Percentiles rank a stretch among this genome's conserved stretches.
Evolutionary conservation across 176 grass and related monocot species (phyloP).

Genomic region (Hsuehochloa calcarea): DNA sequence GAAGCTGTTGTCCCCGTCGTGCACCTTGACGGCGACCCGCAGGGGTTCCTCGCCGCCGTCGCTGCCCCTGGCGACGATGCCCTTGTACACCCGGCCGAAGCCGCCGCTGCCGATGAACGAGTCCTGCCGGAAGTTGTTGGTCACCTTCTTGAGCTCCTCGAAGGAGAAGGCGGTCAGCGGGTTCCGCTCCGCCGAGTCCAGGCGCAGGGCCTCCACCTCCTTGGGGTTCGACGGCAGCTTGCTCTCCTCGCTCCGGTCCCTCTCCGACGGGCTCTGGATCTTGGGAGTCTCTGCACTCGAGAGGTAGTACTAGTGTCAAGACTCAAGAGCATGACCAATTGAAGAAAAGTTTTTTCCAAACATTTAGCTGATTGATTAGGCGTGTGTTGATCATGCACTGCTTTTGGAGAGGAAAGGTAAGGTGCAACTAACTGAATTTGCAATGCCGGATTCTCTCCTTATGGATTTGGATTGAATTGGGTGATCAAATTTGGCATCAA

Average conservation of each 20-base stretch:
- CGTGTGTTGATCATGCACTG: not conserved
- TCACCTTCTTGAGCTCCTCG: slow-evolving; percentile 53
- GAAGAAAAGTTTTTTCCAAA: not conserved
- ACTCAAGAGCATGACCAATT: not conserved
- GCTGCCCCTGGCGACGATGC: slow-evolving; percentile 17
- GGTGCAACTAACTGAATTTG: not conserved
- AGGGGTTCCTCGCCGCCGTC: not conserved
- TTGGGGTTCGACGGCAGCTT: slow-evolving; percentile 62
- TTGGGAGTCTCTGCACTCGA: slow-evolving; percentile 48
- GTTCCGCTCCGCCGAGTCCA: slow-evolving; percentile 44
- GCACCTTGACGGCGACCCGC: slow-evolving; percentile 74
- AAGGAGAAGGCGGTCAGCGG: slow-evolving; percentile 70
- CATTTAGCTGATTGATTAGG: not conserved
- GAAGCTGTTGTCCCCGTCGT: slow-evolving; percentile 90
- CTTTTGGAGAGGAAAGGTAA: not conserved
- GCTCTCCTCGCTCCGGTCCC: slow-evolving; percentile 51
- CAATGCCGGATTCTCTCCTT: not conserved
- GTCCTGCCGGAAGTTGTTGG: slow-evolving; percentile 63
- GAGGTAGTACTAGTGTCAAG: not conserved
- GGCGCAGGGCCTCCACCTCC: slow-evolving; percentile 68
- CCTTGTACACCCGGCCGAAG: slow-evolving; percentile 86
- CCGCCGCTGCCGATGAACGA: slow-evolving; percentile 68
- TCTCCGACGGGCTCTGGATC: slow-evolving; percentile 55
- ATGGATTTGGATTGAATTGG: not conserved
- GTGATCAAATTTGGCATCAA: not conserved